Evolutionary conservation across 352 stramenopile species (phyloP).

Genomic region (Globisporangium takayamanum): DNA sequence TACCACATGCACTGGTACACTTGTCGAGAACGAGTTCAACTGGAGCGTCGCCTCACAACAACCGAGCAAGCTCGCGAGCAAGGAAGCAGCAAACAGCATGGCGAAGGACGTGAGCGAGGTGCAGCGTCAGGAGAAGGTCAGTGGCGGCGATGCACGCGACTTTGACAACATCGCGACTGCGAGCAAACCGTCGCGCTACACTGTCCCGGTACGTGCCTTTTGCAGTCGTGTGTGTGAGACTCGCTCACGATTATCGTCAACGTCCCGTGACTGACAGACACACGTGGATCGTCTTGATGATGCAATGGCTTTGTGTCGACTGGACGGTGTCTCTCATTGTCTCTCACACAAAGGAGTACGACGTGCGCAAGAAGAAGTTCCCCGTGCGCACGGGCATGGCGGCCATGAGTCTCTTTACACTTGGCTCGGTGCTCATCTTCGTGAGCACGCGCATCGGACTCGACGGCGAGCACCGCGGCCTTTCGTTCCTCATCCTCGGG

Average conservation of each 20-base stretch:
- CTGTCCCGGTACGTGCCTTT: constrained; percentile 15
- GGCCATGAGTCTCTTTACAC: constrained; percentile 55
- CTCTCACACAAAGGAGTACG: constrained; percentile 18
- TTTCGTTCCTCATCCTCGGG: constrained; percentile 75
- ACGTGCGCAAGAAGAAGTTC: constrained; percentile 48
- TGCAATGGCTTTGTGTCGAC: too few relatives aligned
- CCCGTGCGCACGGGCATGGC: constrained; percentile 70
- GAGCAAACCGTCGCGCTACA: constrained; percentile 17
- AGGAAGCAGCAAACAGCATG: constrained; percentile 19
- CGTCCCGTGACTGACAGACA: too few relatives aligned
- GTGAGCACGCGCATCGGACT: constrained; percentile 70
- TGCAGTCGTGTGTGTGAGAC: too few relatives aligned
- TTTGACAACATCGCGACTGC: constrained; percentile 35
- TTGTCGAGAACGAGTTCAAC: not conserved
- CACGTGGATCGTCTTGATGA: not conserved
- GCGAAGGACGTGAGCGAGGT: constrained; percentile 44
- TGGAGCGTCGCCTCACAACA: not conserved
- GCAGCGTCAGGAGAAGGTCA: constrained; percentile 26
- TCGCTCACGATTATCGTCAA: too few relatives aligned
- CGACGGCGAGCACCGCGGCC: constrained; percentile 60
- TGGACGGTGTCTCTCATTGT: not conserved
- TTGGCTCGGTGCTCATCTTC: constrained; percentile 72
- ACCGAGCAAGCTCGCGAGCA: not conserved
- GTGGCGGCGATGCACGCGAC: constrained; percentile 8
- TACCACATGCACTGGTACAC: too few relatives aligned